Evolutionary conservation across 2,329 filamentous ascomycete species (phyloP).

Genomic region (Leptographium procerum): DNA sequence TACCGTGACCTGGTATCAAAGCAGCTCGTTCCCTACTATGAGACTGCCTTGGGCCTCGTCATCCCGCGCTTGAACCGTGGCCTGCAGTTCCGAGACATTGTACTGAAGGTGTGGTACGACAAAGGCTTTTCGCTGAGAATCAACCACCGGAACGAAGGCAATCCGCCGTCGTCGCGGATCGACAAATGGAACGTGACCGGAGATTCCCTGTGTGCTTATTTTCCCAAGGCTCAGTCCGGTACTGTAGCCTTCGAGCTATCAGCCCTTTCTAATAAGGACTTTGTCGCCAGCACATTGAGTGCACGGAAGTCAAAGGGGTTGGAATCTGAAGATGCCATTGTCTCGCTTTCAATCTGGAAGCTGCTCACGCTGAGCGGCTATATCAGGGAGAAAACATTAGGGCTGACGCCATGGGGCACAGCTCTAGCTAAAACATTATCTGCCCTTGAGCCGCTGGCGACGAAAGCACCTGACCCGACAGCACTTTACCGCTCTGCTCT

Average conservation of each 20-base stretch:
- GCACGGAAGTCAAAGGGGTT: constrained; percentile 43
- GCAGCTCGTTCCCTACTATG: constrained; percentile 62
- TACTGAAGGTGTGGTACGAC: constrained; percentile 76
- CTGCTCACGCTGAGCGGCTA: constrained; percentile 86
- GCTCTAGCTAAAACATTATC: constrained; percentile 62
- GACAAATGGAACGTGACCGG: constrained; percentile 65
- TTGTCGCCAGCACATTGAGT: constrained; percentile 56
- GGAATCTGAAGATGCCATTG: constrained; percentile 53
- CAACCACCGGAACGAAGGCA: constrained; percentile 42
- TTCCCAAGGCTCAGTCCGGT: constrained; percentile 31
- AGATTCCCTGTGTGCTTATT: constrained; percentile 36
- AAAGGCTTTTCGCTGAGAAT: constrained; percentile 56
- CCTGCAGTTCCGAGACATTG: constrained; percentile 69
- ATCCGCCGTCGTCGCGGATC: constrained; percentile 34
- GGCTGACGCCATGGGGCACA: constrained; percentile 73
- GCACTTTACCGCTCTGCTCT: constrained; percentile 66
- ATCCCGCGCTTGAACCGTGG: constrained; percentile 72
- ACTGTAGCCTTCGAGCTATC: constrained; percentile 50
- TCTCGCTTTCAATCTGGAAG: constrained; percentile 69
- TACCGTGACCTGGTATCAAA: constrained; percentile 71
- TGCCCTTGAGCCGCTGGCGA: constrained; percentile 43
- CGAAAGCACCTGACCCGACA: constrained; percentile 30
- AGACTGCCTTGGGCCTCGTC: constrained; percentile 66
- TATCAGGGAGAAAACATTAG: constrained; percentile 58
- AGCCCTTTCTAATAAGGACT: constrained; percentile 57